A percentile compares a stretch with the other conserved stretches of the same genome.
These are phyloP conservation scores for Fusarium graminum DNA, from an alignment of 2,329 filamentous ascomycete species.

Conservation along the genomic window DNA sequence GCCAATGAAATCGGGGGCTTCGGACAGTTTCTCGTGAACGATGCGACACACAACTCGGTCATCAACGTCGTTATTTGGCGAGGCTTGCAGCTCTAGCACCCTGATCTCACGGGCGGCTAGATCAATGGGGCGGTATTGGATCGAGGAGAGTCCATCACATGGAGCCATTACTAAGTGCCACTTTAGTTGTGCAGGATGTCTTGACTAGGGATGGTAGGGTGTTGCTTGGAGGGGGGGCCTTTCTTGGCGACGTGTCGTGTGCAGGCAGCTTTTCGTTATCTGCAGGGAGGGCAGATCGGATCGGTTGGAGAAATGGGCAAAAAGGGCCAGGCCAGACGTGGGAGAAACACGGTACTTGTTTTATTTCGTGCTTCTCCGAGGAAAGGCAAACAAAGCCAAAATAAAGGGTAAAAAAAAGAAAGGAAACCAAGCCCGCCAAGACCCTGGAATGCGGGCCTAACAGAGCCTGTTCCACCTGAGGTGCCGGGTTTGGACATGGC, in stretches of 20 bases:
- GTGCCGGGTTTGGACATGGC: constrained; percentile 35
- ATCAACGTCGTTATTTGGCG: constrained; percentile 37
- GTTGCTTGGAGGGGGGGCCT: background rate
- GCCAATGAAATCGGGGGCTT: constrained; percentile 43
- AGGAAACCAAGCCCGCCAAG: constrained; percentile 8
- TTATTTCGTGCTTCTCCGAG: background rate
- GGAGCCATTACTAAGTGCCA: constrained; percentile 27
- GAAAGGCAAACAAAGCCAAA: background rate
- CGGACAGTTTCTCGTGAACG: constrained; percentile 34
- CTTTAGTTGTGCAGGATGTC: background rate
- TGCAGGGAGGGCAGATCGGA: constrained; percentile 17
- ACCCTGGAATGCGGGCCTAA: constrained; percentile 28
- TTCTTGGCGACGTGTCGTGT: background rate
- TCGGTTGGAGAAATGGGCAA: background rate
- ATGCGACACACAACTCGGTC: constrained; percentile 42
- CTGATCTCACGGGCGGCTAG: constrained; percentile 31
- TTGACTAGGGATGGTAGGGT: background rate
- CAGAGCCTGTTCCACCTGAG: constrained; percentile 13
- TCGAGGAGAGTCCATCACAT: constrained; percentile 38
- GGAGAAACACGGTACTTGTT: constrained; percentile 27
- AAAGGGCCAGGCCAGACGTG: background rate
- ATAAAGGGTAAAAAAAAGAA: background rate
- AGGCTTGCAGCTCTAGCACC: constrained; percentile 41
- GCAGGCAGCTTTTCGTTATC: constrained; percentile 16
- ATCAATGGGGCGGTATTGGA: constrained; percentile 41